phyloP scores from a whole-genome alignment of 129 eudicot genomes.

The Chrysanthemum lavandulifolium region DNA sequence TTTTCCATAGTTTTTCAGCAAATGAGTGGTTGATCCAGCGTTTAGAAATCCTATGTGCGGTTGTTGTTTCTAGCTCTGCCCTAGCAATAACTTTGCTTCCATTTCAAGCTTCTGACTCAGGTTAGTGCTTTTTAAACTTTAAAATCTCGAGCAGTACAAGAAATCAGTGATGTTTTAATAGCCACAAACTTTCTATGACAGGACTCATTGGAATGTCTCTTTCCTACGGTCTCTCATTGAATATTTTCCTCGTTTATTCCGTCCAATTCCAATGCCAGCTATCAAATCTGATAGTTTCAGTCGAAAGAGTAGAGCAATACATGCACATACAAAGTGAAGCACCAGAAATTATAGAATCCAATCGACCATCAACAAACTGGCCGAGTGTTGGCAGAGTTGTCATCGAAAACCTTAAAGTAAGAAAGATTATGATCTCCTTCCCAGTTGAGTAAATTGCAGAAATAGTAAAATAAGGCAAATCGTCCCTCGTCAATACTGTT shows the following conservation, averaged over 20 bases:
- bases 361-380: conserved; percentile 54
- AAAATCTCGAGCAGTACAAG: neutral
- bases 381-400: conserved; percentile 58
- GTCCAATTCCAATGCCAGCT: conserved; percentile 48
- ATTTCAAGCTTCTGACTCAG: conserved; percentile 46
- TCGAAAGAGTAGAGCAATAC: conserved; percentile 70
- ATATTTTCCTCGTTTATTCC: conserved; percentile 38
- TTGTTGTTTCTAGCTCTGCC: conserved; percentile 56
- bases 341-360: conserved; percentile 50
- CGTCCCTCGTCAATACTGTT: too few species aligned
- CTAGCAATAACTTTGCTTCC: conserved; percentile 58
- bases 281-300: conserved; percentile 57
- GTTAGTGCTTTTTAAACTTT: conserved; percentile 27
- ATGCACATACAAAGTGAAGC: conserved; percentile 72
- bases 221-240: conserved; percentile 67
- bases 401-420: conserved; percentile 56
- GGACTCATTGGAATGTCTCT: conserved; percentile 76
- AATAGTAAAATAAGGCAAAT: too few species aligned
- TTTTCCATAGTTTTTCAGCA: conserved; percentile 65
- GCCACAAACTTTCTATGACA: conserved; percentile 27
- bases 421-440: neutral
- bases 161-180: neutral
- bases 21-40: conserved; percentile 80
- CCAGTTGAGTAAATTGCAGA: too few species aligned
- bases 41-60: conserved; percentile 56